Percentiles rank a stretch among this genome's conserved stretches.
These are phyloP conservation scores for Talaromyces nanjingensis DNA, from an alignment of 495 filamentous ascomycete genomes.

Conservation along the genomic window DNA sequence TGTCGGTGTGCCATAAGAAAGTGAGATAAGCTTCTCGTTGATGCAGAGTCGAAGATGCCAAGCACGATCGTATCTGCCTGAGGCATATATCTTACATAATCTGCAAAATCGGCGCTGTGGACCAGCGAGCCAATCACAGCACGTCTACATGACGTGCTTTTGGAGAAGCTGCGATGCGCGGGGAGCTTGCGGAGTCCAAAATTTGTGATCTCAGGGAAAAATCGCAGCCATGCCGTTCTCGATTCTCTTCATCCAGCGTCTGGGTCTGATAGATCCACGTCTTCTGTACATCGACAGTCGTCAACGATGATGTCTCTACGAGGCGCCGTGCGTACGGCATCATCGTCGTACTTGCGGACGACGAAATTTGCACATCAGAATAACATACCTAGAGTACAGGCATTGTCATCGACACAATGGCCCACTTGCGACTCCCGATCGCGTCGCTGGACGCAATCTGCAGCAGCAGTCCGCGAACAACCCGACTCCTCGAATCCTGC, in stretches of 20 bases:
- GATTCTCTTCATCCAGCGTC: background rate
- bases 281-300: background rate
- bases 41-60: background rate
- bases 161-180: slow-evolving; percentile 1
- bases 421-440: background rate
- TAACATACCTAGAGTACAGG: background rate
- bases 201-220: background rate
- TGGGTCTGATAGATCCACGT: background rate
- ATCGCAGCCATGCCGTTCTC: background rate
- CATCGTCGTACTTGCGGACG: background rate
- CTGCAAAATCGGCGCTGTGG: background rate
- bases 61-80: background rate
- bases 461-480: background rate
- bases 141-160: slow-evolving; percentile 5
- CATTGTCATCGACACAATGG: background rate
- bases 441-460: slow-evolving; percentile 4
- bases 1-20: background rate
- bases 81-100: background rate
- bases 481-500: slow-evolving; percentile 71
- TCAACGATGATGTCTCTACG: background rate
- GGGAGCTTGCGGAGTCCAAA: background rate
- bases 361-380: background rate
- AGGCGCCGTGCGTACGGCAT: background rate
- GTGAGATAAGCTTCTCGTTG: background rate
- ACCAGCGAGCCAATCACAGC: background rate